Base-by-base conservation (phyloP, 208 protist genomes). In the Trypanosoma caninum region DNA sequence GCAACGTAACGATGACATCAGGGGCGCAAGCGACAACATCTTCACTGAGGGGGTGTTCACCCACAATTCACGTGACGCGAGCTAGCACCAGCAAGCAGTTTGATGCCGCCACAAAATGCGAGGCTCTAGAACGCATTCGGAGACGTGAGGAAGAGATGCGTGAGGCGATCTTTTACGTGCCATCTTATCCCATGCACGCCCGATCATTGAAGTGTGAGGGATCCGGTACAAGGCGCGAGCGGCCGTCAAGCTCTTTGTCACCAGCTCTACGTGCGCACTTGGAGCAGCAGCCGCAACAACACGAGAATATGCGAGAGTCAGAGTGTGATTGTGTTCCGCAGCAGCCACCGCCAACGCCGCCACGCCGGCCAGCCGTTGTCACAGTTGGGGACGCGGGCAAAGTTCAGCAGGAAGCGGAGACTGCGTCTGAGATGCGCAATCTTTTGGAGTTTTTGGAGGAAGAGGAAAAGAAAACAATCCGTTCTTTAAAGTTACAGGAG, bases 141-240 rank as follows among this genome's bases (percentile, higher is more conserved):
- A 8, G 33, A 40, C 58, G 58, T 23, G 58, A 52, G 46, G 58
- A 53, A 34, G 58, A 55, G 35, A 55, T 64, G 58, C 45, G 58
- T 2, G 46, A 64, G 33, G 45, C 58, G 13, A 55, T 53, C 55
- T 55, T 45, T 41, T 64, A 40, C 35, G 3, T 23, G 16, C 58
- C 58, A 7, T 35, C 14, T 8, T 18, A 6, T 2, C 58, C 23
- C 31, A 25, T 34, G 25, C 58, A n/a, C 22, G n/a, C 58, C 22
- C 14, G 9, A 18, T 37, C 25, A 3, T 7, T 14, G 11, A 11
- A n/a, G n/a, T n/a, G n/a, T n/a, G n/a, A n/a, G n/a, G n/a, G n/a
- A n/a, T n/a, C n/a, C n/a, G n/a, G n/a, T n/a, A n/a, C n/a, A n/a
- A n/a, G n/a, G n/a, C n/a, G n/a, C n/a, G n/a, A n/a, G n/a, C n/a